phyloP scores from a whole-genome alignment of 345 rosid species.

The Litchi chinensis region DNA sequence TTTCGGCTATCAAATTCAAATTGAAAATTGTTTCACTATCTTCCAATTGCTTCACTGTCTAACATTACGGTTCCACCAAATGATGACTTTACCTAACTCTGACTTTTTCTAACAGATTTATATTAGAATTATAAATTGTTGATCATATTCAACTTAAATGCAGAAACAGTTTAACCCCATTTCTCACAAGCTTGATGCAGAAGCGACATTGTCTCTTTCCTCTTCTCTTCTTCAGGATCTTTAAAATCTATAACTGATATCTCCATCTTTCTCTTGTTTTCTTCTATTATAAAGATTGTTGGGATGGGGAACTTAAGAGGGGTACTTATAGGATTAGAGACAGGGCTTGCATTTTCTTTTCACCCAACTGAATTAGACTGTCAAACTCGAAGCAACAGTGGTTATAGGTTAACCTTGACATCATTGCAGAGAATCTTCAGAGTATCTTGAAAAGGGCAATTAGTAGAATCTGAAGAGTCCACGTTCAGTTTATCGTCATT shows the following conservation, averaged over 20 bases:
- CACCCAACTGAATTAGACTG: background rate
- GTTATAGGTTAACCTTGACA: slow-evolving; percentile 17
- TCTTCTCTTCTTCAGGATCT: slow-evolving; percentile 63
- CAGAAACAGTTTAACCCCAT: slow-evolving; percentile 47
- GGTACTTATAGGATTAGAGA: slow-evolving; percentile 43
- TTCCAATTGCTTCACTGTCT: no score
- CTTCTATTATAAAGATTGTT: slow-evolving; percentile 20
- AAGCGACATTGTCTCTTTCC: slow-evolving; percentile 59
- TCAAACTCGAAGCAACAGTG: slow-evolving; percentile 17
- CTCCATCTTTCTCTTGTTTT: slow-evolving; percentile 45
- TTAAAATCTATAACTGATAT: slow-evolving; percentile 66
- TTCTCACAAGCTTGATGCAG: slow-evolving; percentile 85
- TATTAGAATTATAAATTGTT: background rate
- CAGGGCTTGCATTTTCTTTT: background rate
- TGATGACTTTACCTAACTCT: no score
- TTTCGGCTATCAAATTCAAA: no score
- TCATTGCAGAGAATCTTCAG: slow-evolving; percentile 23
- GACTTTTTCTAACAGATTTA: no score
- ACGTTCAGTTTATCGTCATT: slow-evolving; percentile 44
- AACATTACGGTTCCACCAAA: no score
- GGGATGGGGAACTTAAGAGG: slow-evolving; percentile 11
- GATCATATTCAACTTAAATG: background rate
- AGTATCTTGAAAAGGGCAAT: slow-evolving; percentile 30
- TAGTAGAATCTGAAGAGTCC: slow-evolving; percentile 32
- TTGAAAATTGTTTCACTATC: no score